Conservation (phyloP, 2,329 filamentous ascomycete species). For the Diplodia scrobiculata region DNA sequence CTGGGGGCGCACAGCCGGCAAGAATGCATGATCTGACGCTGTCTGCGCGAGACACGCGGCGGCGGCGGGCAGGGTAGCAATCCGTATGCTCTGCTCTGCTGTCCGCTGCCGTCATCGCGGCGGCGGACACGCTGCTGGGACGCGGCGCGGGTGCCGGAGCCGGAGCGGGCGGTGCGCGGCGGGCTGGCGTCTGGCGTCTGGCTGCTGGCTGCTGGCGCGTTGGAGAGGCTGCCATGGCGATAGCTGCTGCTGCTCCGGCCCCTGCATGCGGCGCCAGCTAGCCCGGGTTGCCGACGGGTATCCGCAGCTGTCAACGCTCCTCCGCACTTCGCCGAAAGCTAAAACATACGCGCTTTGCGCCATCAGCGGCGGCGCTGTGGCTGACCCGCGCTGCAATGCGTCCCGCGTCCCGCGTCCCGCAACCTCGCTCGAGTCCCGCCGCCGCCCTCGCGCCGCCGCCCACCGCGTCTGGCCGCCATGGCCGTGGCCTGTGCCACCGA, state of each 20-base stretch:
- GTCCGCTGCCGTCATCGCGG: too few relatives aligned
- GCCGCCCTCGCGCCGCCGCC: too few relatives aligned
- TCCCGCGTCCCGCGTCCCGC: too few relatives aligned
- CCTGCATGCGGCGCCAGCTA: conserved; percentile 27
- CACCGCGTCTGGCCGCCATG: conserved; percentile 4
- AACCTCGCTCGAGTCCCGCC: too few relatives aligned
- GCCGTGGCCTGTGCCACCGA: neutral
- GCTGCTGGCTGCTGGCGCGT: neutral
- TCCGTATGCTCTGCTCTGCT: too few relatives aligned
- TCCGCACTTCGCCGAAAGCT: conserved; percentile 27
- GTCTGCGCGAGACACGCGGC: conserved; percentile 9
- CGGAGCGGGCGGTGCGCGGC: too few relatives aligned
- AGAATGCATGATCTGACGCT: conserved; percentile 29
- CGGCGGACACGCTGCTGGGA: too few relatives aligned
- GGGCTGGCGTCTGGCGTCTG: too few relatives aligned
- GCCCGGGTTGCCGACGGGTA: conserved; percentile 23
- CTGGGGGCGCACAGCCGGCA: conserved; percentile 24
- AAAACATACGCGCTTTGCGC: conserved; percentile 22
- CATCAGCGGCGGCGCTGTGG: conserved; percentile 1
- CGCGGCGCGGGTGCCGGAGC: too few relatives aligned
- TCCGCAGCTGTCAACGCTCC: conserved; percentile 25
- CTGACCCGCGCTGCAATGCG: neutral
- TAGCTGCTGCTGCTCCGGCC: conserved; percentile 1
- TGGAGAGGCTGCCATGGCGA: neutral
- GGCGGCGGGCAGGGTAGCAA: neutral